Evolutionary conservation across 345 rosid genomes (phyloP).

Genomic region (Aquilaria malaccensis): DNA sequence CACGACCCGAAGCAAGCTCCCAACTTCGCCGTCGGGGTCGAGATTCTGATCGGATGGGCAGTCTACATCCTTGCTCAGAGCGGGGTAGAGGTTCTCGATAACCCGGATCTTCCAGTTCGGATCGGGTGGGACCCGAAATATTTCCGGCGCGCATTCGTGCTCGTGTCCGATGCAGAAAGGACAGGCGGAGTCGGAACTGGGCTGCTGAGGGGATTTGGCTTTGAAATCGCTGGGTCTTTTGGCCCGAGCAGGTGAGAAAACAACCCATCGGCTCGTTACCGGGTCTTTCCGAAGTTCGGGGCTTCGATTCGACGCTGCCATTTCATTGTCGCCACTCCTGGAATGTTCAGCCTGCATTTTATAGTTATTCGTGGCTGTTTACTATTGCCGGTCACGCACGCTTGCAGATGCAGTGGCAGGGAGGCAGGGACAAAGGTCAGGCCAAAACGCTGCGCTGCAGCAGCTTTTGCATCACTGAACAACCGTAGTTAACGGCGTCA

Average conservation of each 20-base stretch:
- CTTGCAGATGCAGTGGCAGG: no score
- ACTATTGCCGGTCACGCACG: no score
- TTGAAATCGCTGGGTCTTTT: constrained; percentile 78
- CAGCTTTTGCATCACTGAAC: no score
- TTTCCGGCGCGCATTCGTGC: constrained; percentile 78
- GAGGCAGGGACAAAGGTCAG: no score
- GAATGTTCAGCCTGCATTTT: no score
- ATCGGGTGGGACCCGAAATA: constrained; percentile 60
- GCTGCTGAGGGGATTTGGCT: constrained; percentile 45
- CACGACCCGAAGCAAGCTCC: constrained; percentile 17
- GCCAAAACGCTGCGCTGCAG: no score
- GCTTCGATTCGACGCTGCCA: constrained; percentile 18
- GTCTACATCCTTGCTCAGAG: constrained; percentile 50
- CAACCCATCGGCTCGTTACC: constrained; percentile 60
- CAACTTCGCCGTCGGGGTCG: constrained; percentile 8
- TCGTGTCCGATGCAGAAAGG: constrained; percentile 86
- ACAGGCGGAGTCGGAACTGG: constrained; percentile 29
- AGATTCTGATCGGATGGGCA: constrained; percentile 7
- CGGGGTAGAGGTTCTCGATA: constrained; percentile 83
- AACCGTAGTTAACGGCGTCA: no score
- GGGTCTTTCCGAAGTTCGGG: constrained; percentile 69
- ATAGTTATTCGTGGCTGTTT: no score
- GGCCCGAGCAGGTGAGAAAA: constrained; percentile 70
- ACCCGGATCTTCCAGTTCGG: constrained; percentile 68
- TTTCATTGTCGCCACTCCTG: no score